phyloP scores from a whole-genome alignment of 1,139 yeast species.

The Suhomyces bolitotheri region DNA sequence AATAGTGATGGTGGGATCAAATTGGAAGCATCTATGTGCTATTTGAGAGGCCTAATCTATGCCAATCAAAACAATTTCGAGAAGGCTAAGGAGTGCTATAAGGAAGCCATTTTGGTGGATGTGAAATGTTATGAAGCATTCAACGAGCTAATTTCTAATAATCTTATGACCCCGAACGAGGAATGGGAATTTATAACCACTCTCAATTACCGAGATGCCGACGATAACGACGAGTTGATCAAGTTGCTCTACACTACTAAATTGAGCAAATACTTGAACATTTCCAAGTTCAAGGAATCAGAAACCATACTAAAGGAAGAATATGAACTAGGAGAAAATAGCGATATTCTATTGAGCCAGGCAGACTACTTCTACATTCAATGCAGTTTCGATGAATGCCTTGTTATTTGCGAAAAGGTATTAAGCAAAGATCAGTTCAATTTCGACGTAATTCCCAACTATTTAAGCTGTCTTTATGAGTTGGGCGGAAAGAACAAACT shows the following conservation, averaged over 20 bases:
- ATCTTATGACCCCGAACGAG: conserved; percentile 78
- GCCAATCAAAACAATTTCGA: conserved; percentile 84
- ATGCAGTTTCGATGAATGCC: conserved; percentile 78
- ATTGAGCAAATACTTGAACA: conserved; percentile 71
- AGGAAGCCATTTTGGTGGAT: conserved; percentile 85
- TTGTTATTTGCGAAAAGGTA: conserved; percentile 67
- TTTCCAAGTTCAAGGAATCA: conserved; percentile 62
- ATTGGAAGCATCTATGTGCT: conserved; percentile 85
- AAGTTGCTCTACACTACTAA: conserved; percentile 73
- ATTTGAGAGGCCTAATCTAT: conserved; percentile 78
- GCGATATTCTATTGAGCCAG: conserved; percentile 66
- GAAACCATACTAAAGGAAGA: conserved; percentile 67
- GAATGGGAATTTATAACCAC: conserved; percentile 78
- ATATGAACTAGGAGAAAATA: conserved; percentile 65
- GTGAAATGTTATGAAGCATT: conserved; percentile 94
- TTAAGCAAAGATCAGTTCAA: conserved; percentile 68
- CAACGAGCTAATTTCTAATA: conserved; percentile 71
- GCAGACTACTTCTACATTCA: conserved; percentile 76
- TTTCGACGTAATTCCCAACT: conserved; percentile 73
- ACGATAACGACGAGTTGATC: conserved; percentile 78
- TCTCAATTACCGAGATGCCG: conserved; percentile 72
- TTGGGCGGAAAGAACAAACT: conserved; percentile 79
- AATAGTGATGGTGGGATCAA: conserved; percentile 75
- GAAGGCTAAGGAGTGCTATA: conserved; percentile 81
- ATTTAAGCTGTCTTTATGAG: conserved; percentile 83